Evolutionary conservation across 306 rosid genomes (phyloP), one percentile per base, ranked within the genome.

Genomic region (Inga oerstediana): DNA sequence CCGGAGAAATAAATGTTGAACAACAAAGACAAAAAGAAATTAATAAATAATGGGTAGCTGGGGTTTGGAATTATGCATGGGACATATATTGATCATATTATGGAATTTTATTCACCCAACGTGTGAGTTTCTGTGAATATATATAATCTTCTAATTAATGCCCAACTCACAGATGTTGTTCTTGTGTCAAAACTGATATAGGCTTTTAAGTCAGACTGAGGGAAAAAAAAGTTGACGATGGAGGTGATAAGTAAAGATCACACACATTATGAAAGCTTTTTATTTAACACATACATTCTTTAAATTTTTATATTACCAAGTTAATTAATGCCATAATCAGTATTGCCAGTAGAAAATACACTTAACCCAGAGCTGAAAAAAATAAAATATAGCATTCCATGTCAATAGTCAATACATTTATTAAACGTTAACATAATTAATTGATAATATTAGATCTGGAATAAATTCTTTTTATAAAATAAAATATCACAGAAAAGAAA

Each of bases 71-170:
- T 68, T 68, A 84, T 72, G 87, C 78, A n/a, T 84, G 84, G 76
- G 75, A 59, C 67, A 46, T 27, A 27, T 27, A 27, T 10, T 46
- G 49, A 59, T 59, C 66, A n/a, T n/a, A 59, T 59, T 9, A 59
- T 59, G 66, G 66, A 59, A 59, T 61, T 81, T 74, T 82, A 30
- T 82, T 56, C 46, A 22, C 34, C 56, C 54, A 69, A 7, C 88
- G 79, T 81, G 79, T 85, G 85, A 74, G 84, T 87, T 81, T 84
- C 88, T 87, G 88, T 75, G 88, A 87, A 84, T 81, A 84, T 79
- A 32, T 27, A 27, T 37, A 20, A 19, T 19, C 49, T 37, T 19
- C 74, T 27, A 27, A 27, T 27, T 75, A 87, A 67, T 81, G 74
- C 45, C 59, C 4, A 32, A 22, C 20, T 16, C 10, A 10, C 5